Evolutionary conservation across 1,284 basidiomycete species (phyloP).

Genomic region (Ganoderma boninense): DNA sequence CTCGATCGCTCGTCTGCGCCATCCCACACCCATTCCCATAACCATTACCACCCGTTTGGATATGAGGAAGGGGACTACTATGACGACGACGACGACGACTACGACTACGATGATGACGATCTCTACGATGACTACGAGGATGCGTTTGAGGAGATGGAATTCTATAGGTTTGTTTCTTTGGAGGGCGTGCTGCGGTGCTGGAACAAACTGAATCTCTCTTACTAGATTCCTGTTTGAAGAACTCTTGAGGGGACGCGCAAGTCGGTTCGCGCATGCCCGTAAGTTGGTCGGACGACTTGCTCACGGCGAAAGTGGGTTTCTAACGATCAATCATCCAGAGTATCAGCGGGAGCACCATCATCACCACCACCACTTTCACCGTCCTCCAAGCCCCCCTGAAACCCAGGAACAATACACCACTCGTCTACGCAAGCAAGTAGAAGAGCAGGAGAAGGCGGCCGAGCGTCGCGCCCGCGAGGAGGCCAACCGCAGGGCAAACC

Average conservation of each 20-base stretch:
- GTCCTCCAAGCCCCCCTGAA: constrained; percentile 53
- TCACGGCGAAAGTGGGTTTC: neutral
- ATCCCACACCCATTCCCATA: constrained; percentile 30
- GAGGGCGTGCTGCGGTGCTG: neutral
- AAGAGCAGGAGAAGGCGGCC: constrained; percentile 62
- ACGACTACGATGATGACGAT: constrained; percentile 43
- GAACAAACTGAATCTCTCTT: neutral
- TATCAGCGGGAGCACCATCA: constrained; percentile 20
- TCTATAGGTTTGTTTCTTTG: constrained; percentile 49
- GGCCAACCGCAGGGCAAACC: constrained; percentile 52
- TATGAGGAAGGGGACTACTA: constrained; percentile 42
- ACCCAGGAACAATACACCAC: constrained; percentile 57
- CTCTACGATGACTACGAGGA: constrained; percentile 41
- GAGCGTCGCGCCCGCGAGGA: constrained; percentile 57
- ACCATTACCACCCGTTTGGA: constrained; percentile 27
- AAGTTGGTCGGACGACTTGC: constrained; percentile 21
- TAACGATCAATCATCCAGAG: constrained; percentile 1
- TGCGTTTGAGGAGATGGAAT: constrained; percentile 44
- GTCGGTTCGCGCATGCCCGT: constrained; percentile 40
- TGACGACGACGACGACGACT: constrained; percentile 43
- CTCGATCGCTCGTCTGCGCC: constrained; percentile 49
- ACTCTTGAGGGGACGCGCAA: constrained; percentile 49
- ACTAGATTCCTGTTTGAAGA: constrained; percentile 58
- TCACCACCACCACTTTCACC: constrained; percentile 23
- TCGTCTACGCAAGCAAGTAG: constrained; percentile 56